Base-by-base conservation (phyloP, 2,329 filamentous ascomycete species). In the Trichoderma oligosporum region DNA sequence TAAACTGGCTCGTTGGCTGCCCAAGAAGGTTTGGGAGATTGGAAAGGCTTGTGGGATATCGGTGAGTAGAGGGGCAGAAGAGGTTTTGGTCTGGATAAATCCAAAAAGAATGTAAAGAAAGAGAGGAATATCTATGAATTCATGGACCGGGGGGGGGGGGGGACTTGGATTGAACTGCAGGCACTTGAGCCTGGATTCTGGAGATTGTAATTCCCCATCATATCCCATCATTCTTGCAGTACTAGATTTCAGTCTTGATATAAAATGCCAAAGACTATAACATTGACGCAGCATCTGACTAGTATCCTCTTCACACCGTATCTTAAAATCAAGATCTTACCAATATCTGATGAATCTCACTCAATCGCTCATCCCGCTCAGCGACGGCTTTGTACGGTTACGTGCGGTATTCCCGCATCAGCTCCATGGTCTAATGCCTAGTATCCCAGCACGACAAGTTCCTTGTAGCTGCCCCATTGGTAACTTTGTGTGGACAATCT, bases 1-100 rank as follows among this genome's bases (percentile, higher is more conserved):
- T n/a, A 69, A 61, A 59, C 14, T 74, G 6, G 48, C 71, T 4
- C 56, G 61, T n/a, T 77, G 67, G 47, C 60, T 74, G 2, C 73
- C 73, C 2, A 60, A 48, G 9, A 67, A 68, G 63, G 45, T 73
- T 2, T 68, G 69, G 64, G 63, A 66, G 25, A 70, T 73, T 1
- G 1, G 73, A 14, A 49, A 59, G 35, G 68, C 66, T 2, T 47
- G 74, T 14, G 71, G 68, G 3, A 61, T 60, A 1, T 71, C 68
- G 2, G 27, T 72, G 2, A 61, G 59, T 0, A 71, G 69, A 52
- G 72, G 62, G 0, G 68, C 66, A 18, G 63, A 73, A 39, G 74
- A 76, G 61, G 44, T 72, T 5, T 62, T 70, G 61, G 69, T 45
- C 8, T 45, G 22, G 11, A 27, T 57, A 2, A 44, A 45, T 25